phyloP scores from a whole-genome alignment of 257 asterid species.

The Anisodus tanguticus region DNA sequence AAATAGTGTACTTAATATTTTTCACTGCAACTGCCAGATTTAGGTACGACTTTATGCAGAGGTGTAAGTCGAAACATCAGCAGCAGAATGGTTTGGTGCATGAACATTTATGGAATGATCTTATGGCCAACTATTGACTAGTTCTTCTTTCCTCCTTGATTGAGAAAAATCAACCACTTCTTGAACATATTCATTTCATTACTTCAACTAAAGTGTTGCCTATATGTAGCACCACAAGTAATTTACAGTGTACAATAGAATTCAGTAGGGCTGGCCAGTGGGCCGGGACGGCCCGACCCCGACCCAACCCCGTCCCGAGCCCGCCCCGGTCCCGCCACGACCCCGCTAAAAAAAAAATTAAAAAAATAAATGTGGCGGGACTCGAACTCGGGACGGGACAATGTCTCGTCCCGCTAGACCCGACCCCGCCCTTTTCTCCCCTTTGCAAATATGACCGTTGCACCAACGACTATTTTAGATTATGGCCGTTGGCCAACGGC shows the following conservation, averaged over 20 bases:
- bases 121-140: not conserved
- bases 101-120: not conserved
- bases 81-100: slow-evolving; percentile 23
- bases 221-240: slow-evolving; percentile 23
- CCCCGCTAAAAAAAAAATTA: too few relatives aligned
- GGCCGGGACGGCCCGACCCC: too few relatives aligned
- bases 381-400: too few relatives aligned
- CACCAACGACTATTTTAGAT: too few relatives aligned
- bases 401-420: too few relatives aligned
- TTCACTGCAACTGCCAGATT: slow-evolving; percentile 5
- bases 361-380: too few relatives aligned
- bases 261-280: too few relatives aligned
- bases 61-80: not conserved
- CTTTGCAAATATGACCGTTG: too few relatives aligned
- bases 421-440: too few relatives aligned
- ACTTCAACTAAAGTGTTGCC: slow-evolving; percentile 27
- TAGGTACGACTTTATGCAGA: slow-evolving; percentile 13
- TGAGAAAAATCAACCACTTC: not conserved
- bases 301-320: too few relatives aligned
- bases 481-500: too few relatives aligned
- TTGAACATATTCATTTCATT: not conserved
- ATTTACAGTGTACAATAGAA: slow-evolving; percentile 25
- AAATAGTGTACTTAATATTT: not conserved
- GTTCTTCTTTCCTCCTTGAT: not conserved
- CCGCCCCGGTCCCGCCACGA: too few relatives aligned